These are phyloP conservation scores for Kwoniella newhampshirensis DNA, from an alignment of 768 basidiomycete genomes.

Conservation along the genomic window DNA sequence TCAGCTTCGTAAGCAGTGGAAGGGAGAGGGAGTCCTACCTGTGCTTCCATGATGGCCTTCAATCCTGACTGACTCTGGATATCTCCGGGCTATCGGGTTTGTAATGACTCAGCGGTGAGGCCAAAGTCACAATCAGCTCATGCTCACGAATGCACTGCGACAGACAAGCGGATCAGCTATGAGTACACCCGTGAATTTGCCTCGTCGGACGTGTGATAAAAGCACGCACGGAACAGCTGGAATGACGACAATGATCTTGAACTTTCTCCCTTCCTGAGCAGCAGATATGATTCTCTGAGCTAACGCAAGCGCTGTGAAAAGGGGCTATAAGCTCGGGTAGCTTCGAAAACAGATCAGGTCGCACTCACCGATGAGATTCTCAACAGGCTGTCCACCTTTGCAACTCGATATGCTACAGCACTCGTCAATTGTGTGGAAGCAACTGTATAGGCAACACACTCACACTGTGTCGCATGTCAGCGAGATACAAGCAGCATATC, in stretches of 20 bases:
- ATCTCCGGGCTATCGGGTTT: conserved; percentile 61
- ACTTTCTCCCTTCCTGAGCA: conserved; percentile 66
- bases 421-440: conserved; percentile 3
- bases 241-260: conserved; percentile 83
- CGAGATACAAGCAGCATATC: neutral
- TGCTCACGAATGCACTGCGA: conserved; percentile 61
- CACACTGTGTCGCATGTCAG: conserved; percentile 13
- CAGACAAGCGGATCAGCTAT: neutral
- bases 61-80: conserved; percentile 62
- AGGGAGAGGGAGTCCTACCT: conserved; percentile 9
- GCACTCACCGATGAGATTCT: conserved; percentile 68
- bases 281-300: conserved; percentile 84
- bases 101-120: neutral
- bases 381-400: conserved; percentile 63
- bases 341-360: neutral
- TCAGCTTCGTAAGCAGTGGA: neutral
- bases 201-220: neutral
- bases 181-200: no score
- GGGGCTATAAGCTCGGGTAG: neutral
- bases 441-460: conserved; percentile 28
- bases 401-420: conserved; percentile 71
- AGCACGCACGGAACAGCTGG: conserved; percentile 72
- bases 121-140: neutral
- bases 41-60: conserved; percentile 75
- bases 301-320: conserved; percentile 62